Evolutionary conservation across 768 basidiomycete species (phyloP), one percentile per base, ranked within the genome.

Genomic region (Tricholoma sp.): DNA sequence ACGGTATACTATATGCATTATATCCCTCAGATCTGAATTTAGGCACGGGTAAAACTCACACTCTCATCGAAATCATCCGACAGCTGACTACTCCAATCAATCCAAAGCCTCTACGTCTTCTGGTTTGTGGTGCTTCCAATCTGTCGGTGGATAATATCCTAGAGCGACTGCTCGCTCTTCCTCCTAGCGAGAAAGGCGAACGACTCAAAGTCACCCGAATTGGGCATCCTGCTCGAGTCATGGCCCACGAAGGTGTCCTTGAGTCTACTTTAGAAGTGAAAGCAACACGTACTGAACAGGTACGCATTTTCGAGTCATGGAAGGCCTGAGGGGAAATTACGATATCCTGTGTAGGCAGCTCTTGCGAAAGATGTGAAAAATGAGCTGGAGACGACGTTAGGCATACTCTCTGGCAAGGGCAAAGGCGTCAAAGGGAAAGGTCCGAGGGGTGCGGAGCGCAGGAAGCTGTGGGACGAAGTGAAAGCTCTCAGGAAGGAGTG

Each of bases 41-140:
- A 85, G 86, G 91, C 57, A 96, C 94, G 2, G 96, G 96, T 6
- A 98, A 98, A 76, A 99, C 96, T 0, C 91, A 94, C 61, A 97
- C 96, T 0, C 78, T 99, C 15, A 88, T 98, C 33, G 96, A 99
- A 69, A 81, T 97, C 51, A 91, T 98, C 57, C 85, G 91, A 29
- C 95, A 98, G 64, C 72, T 94, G 20, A 83, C 85, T 1, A 73
- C 80, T 0, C 59, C 77, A 2, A 59, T 68, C 12, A 82, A 80
- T 58, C 76, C 79, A 12, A 81, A 78, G 58, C 75, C 82, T 2
- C 72, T 76, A 36, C 81, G 86, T 32, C 72, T 97, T 3, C 82
- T 98, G 11, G 86, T 98, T 4, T 97, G 95, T 64, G 94, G 94
- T 18, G 94, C 94, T 7, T 94, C 91, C 3, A 97, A 99, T 63